These are phyloP conservation scores for Tolypocladium ovalisporum DNA, from an alignment of 2,329 filamentous ascomycete species.

Conservation along the genomic window DNA sequence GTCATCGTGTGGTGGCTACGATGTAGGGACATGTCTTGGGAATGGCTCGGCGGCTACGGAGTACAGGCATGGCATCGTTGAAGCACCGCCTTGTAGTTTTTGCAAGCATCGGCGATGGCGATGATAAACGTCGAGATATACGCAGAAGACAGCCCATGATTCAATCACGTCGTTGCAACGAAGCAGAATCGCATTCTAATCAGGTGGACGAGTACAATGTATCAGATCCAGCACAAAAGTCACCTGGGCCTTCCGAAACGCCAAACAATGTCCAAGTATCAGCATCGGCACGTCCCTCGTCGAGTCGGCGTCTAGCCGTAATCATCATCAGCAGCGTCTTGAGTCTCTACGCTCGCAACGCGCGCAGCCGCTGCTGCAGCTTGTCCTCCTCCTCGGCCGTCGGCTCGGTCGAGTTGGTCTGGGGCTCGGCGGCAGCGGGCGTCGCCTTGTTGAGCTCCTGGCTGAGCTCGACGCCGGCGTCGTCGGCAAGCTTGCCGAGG, in stretches of 20 bases:
- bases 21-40: background rate
- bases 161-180: background rate
- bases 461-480: slow-evolving; percentile 73
- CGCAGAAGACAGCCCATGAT: background rate
- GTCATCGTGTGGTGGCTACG: background rate
- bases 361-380: slow-evolving; percentile 49
- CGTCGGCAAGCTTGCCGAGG: slow-evolving; percentile 77
- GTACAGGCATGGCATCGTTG: background rate
- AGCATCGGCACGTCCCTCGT: slow-evolving; percentile 3
- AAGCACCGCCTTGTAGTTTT: background rate
- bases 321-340: slow-evolving; percentile 2
- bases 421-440: slow-evolving; percentile 46
- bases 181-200: background rate
- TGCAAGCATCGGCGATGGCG: background rate
- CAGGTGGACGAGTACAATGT: background rate
- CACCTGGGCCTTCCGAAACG: slow-evolving; percentile 1
- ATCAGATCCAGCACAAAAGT: background rate
- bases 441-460: slow-evolving; percentile 56
- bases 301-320: background rate
- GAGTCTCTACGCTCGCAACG: slow-evolving; percentile 34
- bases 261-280: slow-evolving; percentile 4
- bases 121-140: background rate
- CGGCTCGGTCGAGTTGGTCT: slow-evolving; percentile 49
- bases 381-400: slow-evolving; percentile 72
- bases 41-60: background rate